Evolutionary conservation across 1,284 basidiomycete species (phyloP).

Genomic region (Ganoderma sinense): DNA sequence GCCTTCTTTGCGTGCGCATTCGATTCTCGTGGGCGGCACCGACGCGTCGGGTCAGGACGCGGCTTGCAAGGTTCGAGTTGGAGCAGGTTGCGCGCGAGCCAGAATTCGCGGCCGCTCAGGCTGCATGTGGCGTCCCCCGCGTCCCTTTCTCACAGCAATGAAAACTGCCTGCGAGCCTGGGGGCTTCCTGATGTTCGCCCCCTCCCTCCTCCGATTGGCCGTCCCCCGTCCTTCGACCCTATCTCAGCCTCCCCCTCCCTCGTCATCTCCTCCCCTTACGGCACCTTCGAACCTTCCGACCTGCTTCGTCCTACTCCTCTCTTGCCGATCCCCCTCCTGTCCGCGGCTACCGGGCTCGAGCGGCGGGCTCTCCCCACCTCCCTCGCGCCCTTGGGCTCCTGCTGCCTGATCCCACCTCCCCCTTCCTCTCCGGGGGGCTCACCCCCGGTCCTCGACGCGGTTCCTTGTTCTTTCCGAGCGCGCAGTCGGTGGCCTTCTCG

Average conservation of each 20-base stretch:
- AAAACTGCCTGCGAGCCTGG: constrained; percentile 21
- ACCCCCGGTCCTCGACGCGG: constrained; percentile 3
- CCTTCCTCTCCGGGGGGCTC: not conserved
- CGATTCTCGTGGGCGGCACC: constrained; percentile 17
- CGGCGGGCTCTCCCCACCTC: not conserved
- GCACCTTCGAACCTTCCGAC: constrained; percentile 19
- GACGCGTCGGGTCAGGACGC: constrained; percentile 10
- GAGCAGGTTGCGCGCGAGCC: constrained; percentile 5
- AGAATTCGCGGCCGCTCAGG: constrained; percentile 10
- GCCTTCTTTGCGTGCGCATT: constrained; percentile 21
- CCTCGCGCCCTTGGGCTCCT: not conserved
- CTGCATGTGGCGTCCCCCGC: constrained; percentile 27
- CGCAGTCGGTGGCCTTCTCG: constrained; percentile 6
- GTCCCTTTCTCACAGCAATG: constrained; percentile 34
- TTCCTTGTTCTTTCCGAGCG: constrained; percentile 8
- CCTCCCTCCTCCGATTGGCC: constrained; percentile 37
- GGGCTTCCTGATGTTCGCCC: constrained; percentile 34
- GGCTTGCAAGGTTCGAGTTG: constrained; percentile 15
- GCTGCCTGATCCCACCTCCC: not conserved
- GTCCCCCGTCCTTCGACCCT: constrained; percentile 23
- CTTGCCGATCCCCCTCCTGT: constrained; percentile 23
- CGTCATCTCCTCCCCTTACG: constrained; percentile 18
- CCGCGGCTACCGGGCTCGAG: not conserved
- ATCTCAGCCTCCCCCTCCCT: constrained; percentile 20
- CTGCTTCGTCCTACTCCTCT: constrained; percentile 14